Base-by-base conservation (phyloP, 805 yeast species). In the Metschnikowia continentalis region DNA sequence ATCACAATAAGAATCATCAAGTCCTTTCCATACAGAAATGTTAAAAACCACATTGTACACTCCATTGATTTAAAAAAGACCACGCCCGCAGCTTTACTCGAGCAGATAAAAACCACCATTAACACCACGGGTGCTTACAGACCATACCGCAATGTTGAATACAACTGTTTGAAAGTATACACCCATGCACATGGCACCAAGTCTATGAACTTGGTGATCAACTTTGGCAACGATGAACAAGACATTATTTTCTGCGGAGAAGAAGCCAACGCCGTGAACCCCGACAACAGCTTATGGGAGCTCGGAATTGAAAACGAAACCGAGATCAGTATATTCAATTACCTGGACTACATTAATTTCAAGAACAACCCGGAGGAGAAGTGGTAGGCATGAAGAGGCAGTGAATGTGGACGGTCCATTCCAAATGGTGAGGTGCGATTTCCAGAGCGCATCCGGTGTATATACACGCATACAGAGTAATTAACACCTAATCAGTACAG, bases 101-200 rank as follows among this genome's bases (percentile, higher is more conserved):
- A 80, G 17, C 73, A 71, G 52, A 72, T 85, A 8, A 59, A 72
- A 39, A 58, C 76, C 3, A 65, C 68, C 10, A 77, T 81, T 45
- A 66, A 70, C 51, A 78, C 85, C 4, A 76, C 81, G 13, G 90
- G 94, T 6, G 82, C 81, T 0, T 80, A 84, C 52, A 77, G 97
- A 61, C 96, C 98, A 1, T 91, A 83, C 67, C 77, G 97, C 62
- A 87, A 78, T 53, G 88, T 88, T 8, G 74, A 69, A 0, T 87
- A 82, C 55, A 88, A 92, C 63, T 75, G 91, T 0, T 66, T 92
- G 50, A 94, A 94, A 67, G 78, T 94, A 6, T 94, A 94, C 70
- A 87, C 96, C 30, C 90, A 90, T 64, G 98, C 99, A 0, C 98
- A 92, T 67, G 94, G 95, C 11, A 80, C 96, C 32, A 94, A 94